Base-by-base conservation (phyloP, 192 early-diverging fungal species). In the Entomortierella chlamydospora region DNA sequence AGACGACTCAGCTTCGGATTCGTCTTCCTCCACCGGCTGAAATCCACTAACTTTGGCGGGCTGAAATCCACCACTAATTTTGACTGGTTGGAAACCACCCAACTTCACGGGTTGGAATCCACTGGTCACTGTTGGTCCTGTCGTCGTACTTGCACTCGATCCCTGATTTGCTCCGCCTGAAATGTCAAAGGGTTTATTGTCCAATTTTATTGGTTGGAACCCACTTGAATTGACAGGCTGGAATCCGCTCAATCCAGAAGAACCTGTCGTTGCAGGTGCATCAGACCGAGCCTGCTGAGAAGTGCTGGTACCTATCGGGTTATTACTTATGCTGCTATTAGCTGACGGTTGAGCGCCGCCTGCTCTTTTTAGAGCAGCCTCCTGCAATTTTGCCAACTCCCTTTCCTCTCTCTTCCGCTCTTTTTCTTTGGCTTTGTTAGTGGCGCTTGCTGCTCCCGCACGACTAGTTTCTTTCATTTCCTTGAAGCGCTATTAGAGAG, bases 381-480 rank as follows among this genome's bases (percentile, higher is more conserved):
- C 85, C 65, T 92, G 90, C 52, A 93, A 74, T 51, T 88, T 63
- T 39, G 83, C 83, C 57, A 93, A 57, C 64, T 94, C 93, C 22
- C 82, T 79, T 74, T 93, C 91, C 73, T 93, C 93, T 25, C 91
- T 60, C 52, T 82, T 84, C 29, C 83, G 81, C 61, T 94, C 93
- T 71, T 88, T 89, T 42, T 87, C 87, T 25, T 87, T 84, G 68
- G 88, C 86, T 64, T 84, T 83, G 49, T 82, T 86, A 23, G 59
- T 68, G 56, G 81, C 52, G 2, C 66, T 61, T 39, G 72, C 77
- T 8, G 70, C 63, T 23, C 58, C 73, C 4, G 82, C 70, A 7
- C 72, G 61, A 33, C 69, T 88, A 10, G 73, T 87, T 15, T 92
- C 87, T 57, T 90, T 85, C 93, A 94, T 92, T 20, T 94, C 93